Evolutionary conservation across 345 rosid species (phyloP), one percentile per base, ranked within the genome.

Genomic region (Salix koriyanagi): DNA sequence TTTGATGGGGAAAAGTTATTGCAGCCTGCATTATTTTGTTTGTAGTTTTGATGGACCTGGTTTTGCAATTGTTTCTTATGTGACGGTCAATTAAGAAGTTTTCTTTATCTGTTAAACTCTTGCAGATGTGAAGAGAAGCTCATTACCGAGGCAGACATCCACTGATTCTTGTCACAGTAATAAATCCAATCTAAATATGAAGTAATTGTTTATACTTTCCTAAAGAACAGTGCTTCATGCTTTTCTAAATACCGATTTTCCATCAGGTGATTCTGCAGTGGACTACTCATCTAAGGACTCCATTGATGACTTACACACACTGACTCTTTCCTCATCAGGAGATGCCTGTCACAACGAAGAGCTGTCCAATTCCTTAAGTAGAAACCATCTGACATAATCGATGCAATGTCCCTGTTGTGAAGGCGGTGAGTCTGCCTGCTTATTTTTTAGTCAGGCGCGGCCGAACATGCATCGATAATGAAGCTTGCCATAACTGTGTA

Each of bases 261-360:
- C 46, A 13, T 58, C 76, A 92, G 98, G 98, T 86, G 94, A 94
- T 79, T 84, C 91, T 48, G 83, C 77, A 44, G 80, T 87, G 80
- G 92, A 86, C 78, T 90, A 87, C 83, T 75, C 87, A 61, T 34
- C 76, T 52, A 80, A 76, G 66, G 74, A 73, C 78, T 75, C 85
- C 44, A 71, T 61, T 11, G 86, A 75, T 15, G 76, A 83, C 15
- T 65, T 79, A 18, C 76, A 78, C 71, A 75, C 79, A 52, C 37
- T 16, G 72, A 69, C 75, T 69, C 77, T 34, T 11, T 73, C 75
- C 25, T 75, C 79, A 44, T 74, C 80, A 7, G 81, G 71, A 39
- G 82, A 78, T 71, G 65, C 77, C 32, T 12, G 25, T 56, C 36
- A 14, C 70, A 32, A 48, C 11, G 70, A 71, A 52, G 52, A 71